Percentiles rank a stretch among this genome's conserved stretches.
These are phyloP conservation scores for Kalmanozyma brasiliensis DNA, from an alignment of 1,284 basidiomycete species.

Conservation along the genomic window DNA sequence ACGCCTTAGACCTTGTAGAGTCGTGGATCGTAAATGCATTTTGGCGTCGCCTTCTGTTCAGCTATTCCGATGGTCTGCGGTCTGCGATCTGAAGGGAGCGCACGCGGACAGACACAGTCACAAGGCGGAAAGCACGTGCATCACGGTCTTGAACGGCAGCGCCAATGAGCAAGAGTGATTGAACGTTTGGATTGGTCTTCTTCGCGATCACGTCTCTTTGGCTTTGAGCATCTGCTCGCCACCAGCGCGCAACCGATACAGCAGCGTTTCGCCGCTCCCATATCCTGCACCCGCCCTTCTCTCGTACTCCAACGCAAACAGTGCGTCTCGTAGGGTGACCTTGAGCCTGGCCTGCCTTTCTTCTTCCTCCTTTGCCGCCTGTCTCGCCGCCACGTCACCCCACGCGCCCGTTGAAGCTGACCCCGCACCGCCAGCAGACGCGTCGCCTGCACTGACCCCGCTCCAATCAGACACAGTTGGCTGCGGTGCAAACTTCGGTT, in stretches of 20 bases:
- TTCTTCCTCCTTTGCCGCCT: conserved; percentile 60
- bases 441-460: conserved; percentile 15
- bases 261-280: conserved; percentile 40
- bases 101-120: no score
- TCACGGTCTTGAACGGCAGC: no score
- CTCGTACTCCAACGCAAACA: conserved; percentile 62
- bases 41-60: no score
- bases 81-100: no score
- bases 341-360: conserved; percentile 54
- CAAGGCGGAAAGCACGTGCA: no score
- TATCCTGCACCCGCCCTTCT: conserved; percentile 33
- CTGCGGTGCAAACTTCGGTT: conserved; percentile 63
- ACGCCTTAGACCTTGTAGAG: no score
- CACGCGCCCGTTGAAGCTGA: conserved; percentile 52
- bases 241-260: conserved; percentile 36
- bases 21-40: no score
- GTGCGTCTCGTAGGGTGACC: conserved; percentile 62
- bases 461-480: conserved; percentile 33
- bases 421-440: neutral
- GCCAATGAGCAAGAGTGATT: neutral
- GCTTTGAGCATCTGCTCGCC: conserved; percentile 17
- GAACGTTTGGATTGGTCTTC: neutral
- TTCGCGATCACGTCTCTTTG: conserved; percentile 8
- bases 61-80: no score
- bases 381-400: conserved; percentile 63